Evolutionary conservation across 495 filamentous ascomycete species (phyloP), one percentile per base, ranked within the genome.

Genomic region (Monascus purpureus): DNA sequence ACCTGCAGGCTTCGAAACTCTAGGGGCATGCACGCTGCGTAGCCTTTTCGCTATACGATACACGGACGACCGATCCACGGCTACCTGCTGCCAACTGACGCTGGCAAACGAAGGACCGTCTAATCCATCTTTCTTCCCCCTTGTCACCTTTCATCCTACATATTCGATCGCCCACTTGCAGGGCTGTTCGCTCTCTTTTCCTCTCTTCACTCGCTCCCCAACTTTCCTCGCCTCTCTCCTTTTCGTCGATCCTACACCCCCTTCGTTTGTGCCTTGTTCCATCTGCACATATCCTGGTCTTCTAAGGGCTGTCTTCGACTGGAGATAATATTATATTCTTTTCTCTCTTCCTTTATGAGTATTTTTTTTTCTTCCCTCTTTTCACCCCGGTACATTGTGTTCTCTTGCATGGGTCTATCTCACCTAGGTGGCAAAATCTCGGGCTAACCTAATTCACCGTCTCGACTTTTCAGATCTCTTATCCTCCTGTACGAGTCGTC

Each of bases 11-110:
- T 58, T 53, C 48, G 53, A 61, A 51, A 49, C 61, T 62, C 51
- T 52, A 59, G 58, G 57, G 54, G 58, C 55, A 63, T 61, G 61
- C 57, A 61, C 59, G 55, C 57, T 59, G 61, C 46, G 49, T 52
- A 60, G 57, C 57, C 57, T 56, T 45, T 34, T 55, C 48, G 48
- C 50, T 43, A 46, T 48, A 47, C 38, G 20, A 22, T 22, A 22
- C 41, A 39, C 38, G 32, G 36, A 28, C 43, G 47, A 49, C 53
- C 38, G 45, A 47, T 53, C 46, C 42, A 45, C 51, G 43, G 47
- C 42, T 43, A 45, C 46, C 38, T 42, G 34, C 49, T 43, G 42
- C 25, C 26, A 28, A 28, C 43, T 38, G 33, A 5, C 45, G 33
- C 45, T 41, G 44, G 37, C 50, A 58, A 57, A 61, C 50, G 46